Conservation (phyloP, 176 grass and related monocot genomes). For the Phragmites australis region DNA sequence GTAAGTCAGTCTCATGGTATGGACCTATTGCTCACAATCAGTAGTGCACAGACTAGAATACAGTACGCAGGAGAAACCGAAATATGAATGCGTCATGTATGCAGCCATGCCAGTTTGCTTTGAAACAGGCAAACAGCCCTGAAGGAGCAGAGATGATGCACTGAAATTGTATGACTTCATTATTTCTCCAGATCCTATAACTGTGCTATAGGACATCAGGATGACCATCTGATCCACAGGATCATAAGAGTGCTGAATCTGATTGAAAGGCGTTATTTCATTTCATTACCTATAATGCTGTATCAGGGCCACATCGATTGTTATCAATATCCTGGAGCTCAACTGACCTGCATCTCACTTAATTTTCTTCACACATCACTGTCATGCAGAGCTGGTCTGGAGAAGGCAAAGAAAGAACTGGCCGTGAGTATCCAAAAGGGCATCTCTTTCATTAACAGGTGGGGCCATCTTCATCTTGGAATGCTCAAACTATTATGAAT, state of each 20-base stretch:
- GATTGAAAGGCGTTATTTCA: background rate
- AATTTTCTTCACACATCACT: slow-evolving; percentile 4
- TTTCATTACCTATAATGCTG: background rate
- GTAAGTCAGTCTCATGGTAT: background rate
- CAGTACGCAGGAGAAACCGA: background rate
- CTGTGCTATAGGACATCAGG: background rate
- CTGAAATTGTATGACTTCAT: background rate
- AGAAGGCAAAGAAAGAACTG: slow-evolving; percentile 85
- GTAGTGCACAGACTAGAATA: background rate
- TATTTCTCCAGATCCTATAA: background rate
- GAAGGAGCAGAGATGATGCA: background rate
- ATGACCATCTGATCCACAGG: background rate
- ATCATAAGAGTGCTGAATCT: slow-evolving; percentile 21
- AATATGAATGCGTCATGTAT: background rate
- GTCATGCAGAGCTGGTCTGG: slow-evolving; percentile 60
- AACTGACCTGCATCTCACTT: background rate
- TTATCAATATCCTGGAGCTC: slow-evolving; percentile 30
- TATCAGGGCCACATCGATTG: slow-evolving; percentile 22
- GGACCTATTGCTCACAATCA: background rate
- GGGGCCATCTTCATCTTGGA: background rate
- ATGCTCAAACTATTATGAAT: no score
- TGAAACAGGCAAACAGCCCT: background rate
- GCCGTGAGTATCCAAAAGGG: slow-evolving; percentile 78
- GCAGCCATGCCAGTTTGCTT: background rate
- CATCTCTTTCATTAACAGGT: slow-evolving; percentile 72